Evolutionary conservation across 1,139 yeast genomes (phyloP), one percentile per base, ranked within the genome.

Genomic region (Debaryomycetaceae sp.): DNA sequence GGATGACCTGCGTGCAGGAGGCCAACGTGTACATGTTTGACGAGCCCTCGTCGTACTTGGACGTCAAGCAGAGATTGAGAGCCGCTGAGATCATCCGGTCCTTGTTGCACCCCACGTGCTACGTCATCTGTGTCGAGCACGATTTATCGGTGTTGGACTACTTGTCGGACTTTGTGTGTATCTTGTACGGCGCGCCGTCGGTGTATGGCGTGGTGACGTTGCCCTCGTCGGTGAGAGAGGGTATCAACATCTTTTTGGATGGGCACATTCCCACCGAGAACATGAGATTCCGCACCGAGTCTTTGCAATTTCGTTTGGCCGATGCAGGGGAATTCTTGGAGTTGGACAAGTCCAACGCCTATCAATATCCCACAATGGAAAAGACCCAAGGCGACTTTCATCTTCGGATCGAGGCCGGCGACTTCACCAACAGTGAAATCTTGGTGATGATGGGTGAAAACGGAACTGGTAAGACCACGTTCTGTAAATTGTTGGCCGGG

Each of bases 381-480:
- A 89, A 86, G 71, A 88, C 96, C 30, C 89, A 88, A 71, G 98
- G 98, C 52, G 96, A 88, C 61, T 91, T 91, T 83, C 78, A 75
- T 51, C 73, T 91, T 57, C 67, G 62, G 39, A 82, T 93, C 40
- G 82, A 84, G 53, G 56, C 75, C 27, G 98, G 98, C 65, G 91
- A 83, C 39, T 91, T 89, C 64, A 83, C 95, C 38, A 95, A 91
- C 59, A 85, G 96, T 26, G 98, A 91, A 67, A 91, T 91, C 49
- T 75, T 91, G 53, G 98, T 91, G 38, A 86, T 91, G 96, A 89
- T 91, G 95, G 98, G 98, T 58, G 98, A 91, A 68, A 91, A 91
- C 59, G 98, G 98, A 69, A 91, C 98, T 16, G 98, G 98, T 71
- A 91, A 91, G 68, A 91, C 98, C 26, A 91, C 98, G 6, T 82